phyloP scores from a whole-genome alignment of 768 basidiomycete species.

The Trametes meyenii region DNA sequence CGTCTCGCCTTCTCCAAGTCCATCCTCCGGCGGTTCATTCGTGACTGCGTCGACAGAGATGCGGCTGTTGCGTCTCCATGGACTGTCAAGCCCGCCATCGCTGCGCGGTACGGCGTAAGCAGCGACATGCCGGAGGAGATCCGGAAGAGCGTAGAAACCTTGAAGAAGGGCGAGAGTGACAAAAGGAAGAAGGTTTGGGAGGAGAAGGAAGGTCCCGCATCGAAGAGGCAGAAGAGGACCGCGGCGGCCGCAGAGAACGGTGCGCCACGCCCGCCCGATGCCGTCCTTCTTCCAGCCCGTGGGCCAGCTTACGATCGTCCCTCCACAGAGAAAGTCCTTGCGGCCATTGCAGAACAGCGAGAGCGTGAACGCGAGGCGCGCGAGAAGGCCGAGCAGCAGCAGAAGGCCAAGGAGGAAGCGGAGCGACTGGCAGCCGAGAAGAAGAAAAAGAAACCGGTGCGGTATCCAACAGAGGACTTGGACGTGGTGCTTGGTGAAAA shows the following conservation, averaged over 20 bases:
- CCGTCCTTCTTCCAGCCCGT: neutral
- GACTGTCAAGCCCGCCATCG: slow-evolving; percentile 88
- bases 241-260: slow-evolving; percentile 77
- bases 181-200: slow-evolving; percentile 92
- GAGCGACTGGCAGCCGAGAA: slow-evolving; percentile 74
- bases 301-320: neutral
- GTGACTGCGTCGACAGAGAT: slow-evolving; percentile 93
- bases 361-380: slow-evolving; percentile 73
- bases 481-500: slow-evolving; percentile 80
- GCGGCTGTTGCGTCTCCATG: slow-evolving; percentile 93
- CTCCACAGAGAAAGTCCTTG: slow-evolving; percentile 33
- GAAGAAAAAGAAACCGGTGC: slow-evolving; percentile 87
- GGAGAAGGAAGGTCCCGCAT: slow-evolving; percentile 81
- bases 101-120: slow-evolving; percentile 82
- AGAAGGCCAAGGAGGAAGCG: slow-evolving; percentile 67
- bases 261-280: slow-evolving; percentile 32
- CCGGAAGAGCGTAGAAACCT: slow-evolving; percentile 72
- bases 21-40: slow-evolving; percentile 93
- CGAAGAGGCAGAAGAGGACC: slow-evolving; percentile 79
- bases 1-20: slow-evolving; percentile 96
- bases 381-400: slow-evolving; percentile 69
- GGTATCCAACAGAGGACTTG: slow-evolving; percentile 92
- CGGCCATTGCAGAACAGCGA: slow-evolving; percentile 56
- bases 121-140: slow-evolving; percentile 86
- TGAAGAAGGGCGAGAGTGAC: slow-evolving; percentile 88